Evolutionary conservation across 352 stramenopile species (phyloP).

Genomic region (Globisporangium viniferum): DNA sequence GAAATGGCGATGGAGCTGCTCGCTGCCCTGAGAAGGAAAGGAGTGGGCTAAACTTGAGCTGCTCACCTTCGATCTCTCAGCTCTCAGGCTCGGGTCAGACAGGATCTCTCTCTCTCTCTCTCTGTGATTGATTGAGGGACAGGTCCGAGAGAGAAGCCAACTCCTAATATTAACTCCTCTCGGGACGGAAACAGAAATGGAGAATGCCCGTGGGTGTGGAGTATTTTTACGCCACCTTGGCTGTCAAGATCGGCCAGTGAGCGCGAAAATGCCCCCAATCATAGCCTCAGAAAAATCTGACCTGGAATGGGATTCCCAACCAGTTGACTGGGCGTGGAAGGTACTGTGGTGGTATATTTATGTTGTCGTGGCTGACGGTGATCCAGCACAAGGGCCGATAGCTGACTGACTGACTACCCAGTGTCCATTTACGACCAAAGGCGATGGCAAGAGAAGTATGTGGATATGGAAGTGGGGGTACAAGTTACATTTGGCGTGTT

Average conservation of each 20-base stretch:
- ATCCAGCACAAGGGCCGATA: too few relatives aligned
- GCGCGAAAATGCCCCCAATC: not conserved
- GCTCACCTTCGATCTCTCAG: not conserved
- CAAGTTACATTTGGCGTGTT: not conserved
- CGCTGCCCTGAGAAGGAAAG: not conserved
- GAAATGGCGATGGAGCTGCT: not conserved
- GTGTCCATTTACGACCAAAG: too few relatives aligned
- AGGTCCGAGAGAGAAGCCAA: not conserved
- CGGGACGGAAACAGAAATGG: not conserved
- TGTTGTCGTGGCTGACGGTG: too few relatives aligned
- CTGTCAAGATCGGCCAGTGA: not conserved
- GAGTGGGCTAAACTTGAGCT: not conserved
- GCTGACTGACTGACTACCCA: too few relatives aligned
- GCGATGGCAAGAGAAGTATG: too few relatives aligned
- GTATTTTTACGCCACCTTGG: not conserved
- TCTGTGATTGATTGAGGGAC: not conserved
- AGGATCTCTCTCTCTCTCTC: not conserved
- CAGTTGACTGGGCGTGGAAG: too few relatives aligned
- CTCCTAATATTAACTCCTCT: not conserved
- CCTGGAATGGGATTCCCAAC: too few relatives aligned
- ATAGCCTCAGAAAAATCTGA: not conserved
- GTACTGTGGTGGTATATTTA: too few relatives aligned
- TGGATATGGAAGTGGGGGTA: not conserved
- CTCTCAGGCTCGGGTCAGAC: not conserved
- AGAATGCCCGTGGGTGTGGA: not conserved